These are phyloP conservation scores for Quercus suber DNA, from an alignment of 306 rosid species.

Conservation along the genomic window DNA sequence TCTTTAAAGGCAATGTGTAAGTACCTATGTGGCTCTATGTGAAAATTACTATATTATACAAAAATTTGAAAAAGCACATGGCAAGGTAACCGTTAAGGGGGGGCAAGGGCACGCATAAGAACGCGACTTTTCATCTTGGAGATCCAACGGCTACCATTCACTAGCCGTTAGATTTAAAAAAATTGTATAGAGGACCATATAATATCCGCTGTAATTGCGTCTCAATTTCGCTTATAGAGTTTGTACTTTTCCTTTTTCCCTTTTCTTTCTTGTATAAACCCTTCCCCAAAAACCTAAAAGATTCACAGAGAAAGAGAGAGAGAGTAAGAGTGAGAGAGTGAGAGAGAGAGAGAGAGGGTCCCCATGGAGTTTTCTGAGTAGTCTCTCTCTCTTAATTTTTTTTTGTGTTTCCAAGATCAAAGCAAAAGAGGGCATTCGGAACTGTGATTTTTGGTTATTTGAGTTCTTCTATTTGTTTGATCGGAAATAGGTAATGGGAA, in stretches of 20 bases:
- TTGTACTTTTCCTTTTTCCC: not conserved
- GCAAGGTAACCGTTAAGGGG: conserved; percentile 36
- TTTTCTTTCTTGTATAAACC: conserved; percentile 1
- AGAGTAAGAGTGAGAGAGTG: not conserved
- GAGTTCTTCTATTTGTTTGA: not conserved
- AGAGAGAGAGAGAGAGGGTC: conserved; percentile 12
- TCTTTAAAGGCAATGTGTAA: not conserved
- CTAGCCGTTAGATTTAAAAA: conserved; percentile 49
- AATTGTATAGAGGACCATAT: conserved; percentile 9
- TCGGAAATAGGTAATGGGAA: conserved; percentile 4
- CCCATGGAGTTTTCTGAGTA: conserved; percentile 27
- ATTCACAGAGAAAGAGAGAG: not conserved
- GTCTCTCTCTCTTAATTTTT: conserved; percentile 26
- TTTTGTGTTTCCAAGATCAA: not conserved
- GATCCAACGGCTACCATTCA: conserved; percentile 31
- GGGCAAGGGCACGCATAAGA: conserved; percentile 13
- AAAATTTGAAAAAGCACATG: conserved; percentile 35
- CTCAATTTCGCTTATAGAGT: conserved; percentile 20
- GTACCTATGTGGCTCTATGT: not conserved
- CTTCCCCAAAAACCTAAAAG: conserved; percentile 5
- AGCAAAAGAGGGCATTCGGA: too few species aligned
- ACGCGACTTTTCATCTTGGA: conserved; percentile 37
- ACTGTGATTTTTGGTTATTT: not conserved
- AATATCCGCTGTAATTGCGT: conserved; percentile 37
- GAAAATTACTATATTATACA: not conserved